A percentile compares a stretch with the other conserved stretches of the same genome.
Conservation (phyloP, 495 filamentous ascomycete genomes). For the Podospora pseudocomata region DNA sequence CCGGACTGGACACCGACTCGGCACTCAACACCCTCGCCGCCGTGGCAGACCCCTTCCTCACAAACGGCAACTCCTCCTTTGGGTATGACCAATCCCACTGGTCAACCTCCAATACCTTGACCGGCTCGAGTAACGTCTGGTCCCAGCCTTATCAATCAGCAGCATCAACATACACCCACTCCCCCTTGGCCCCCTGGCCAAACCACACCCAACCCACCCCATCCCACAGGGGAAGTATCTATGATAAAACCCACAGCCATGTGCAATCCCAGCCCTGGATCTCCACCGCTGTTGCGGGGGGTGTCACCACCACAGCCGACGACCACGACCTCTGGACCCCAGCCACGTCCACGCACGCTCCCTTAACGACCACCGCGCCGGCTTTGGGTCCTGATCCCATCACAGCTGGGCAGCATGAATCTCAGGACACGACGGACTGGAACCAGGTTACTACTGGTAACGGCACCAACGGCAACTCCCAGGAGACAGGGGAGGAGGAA, state of each 20-base stretch:
- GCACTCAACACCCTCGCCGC: conserved; percentile 13
- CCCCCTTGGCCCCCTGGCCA: neutral
- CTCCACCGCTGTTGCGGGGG: neutral
- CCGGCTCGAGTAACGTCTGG: neutral
- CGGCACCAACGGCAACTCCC: neutral
- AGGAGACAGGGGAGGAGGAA: neutral
- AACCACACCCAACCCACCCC: neutral
- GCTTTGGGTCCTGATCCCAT: neutral
- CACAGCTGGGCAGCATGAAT: neutral
- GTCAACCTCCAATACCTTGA: neutral
- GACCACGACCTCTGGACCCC: neutral
- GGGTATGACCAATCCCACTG: neutral
- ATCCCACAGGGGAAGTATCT: neutral
- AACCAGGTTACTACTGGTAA: neutral
- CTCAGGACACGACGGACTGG: neutral
- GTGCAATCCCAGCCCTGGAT: neutral
- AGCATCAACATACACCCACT: neutral
- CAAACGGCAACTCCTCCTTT: conserved; percentile 12
- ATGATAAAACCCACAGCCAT: neutral
- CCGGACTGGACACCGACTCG: neutral
- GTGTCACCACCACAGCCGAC: neutral
- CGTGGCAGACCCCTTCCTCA: conserved; percentile 27
- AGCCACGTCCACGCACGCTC: neutral
- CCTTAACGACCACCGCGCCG: neutral
- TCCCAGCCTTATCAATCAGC: neutral